phyloP scores from a whole-genome alignment of 257 asterid genomes.

The Primulina eburnea region DNA sequence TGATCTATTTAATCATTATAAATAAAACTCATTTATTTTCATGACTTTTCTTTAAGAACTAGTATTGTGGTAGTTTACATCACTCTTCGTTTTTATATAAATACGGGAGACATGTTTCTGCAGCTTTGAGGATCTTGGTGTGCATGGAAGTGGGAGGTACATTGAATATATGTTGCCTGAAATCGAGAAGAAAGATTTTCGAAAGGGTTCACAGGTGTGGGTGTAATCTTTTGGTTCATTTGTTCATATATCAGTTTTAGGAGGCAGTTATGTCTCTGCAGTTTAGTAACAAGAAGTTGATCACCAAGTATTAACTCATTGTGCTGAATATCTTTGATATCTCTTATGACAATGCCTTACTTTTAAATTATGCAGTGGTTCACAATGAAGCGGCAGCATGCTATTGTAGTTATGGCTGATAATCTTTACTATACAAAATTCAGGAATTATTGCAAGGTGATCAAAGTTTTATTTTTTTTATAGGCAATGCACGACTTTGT shows the following conservation, averaged over 20 bases:
- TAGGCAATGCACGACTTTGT: slow-evolving; percentile 30
- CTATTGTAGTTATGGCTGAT: slow-evolving; percentile 57
- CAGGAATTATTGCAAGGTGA: slow-evolving; percentile 63
- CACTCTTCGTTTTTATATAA: slow-evolving; percentile 15
- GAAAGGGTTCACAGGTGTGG: slow-evolving; percentile 53
- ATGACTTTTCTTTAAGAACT: neutral
- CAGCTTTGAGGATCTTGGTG: slow-evolving; percentile 67
- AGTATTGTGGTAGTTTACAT: slow-evolving; percentile 13
- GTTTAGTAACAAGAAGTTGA: slow-evolving; percentile 1
- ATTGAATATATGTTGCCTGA: slow-evolving; percentile 54
- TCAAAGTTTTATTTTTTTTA: neutral
- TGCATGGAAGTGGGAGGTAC: slow-evolving; percentile 57
- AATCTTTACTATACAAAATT: slow-evolving; percentile 60
- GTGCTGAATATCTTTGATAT: slow-evolving; percentile 21
- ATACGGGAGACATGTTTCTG: slow-evolving; percentile 4
- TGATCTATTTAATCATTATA: neutral
- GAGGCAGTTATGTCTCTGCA: slow-evolving; percentile 5
- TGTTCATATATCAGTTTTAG: neutral
- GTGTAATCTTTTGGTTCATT: slow-evolving; percentile 14
- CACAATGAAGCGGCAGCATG: slow-evolving; percentile 78
- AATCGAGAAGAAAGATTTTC: slow-evolving; percentile 47
- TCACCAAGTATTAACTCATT: slow-evolving; percentile 5
- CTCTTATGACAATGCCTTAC: slow-evolving; percentile 16
- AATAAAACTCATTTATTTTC: too few relatives aligned
- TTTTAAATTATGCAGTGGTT: slow-evolving; percentile 60